A percentile compares a stretch with the other conserved stretches of the same genome.
phyloP scores from a whole-genome alignment of 2,329 filamentous ascomycete genomes.

The Curvularia sp. region DNA sequence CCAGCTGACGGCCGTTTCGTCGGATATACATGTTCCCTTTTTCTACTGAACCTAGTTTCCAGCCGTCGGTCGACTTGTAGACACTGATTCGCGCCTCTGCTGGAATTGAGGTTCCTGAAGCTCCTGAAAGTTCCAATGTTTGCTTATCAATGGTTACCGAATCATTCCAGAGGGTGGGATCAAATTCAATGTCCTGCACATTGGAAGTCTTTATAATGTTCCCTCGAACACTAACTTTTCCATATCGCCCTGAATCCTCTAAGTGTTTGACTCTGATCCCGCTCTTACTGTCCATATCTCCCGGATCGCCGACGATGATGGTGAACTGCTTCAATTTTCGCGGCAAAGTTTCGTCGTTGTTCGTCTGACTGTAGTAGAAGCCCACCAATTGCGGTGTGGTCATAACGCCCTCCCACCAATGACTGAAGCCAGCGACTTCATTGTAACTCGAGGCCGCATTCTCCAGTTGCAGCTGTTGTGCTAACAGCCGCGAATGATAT shows the following conservation, averaged over 20 bases:
- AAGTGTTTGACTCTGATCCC: slow-evolving; percentile 61
- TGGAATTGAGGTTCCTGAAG: not conserved
- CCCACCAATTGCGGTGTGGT: slow-evolving; percentile 57
- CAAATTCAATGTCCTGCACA: slow-evolving; percentile 41
- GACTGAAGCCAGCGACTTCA: slow-evolving; percentile 52
- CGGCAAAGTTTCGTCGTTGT: slow-evolving; percentile 24
- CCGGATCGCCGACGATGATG: slow-evolving; percentile 60
- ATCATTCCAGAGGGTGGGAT: slow-evolving; percentile 25
- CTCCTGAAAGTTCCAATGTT: slow-evolving; percentile 19
- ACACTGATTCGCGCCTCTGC: not conserved
- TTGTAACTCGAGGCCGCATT: slow-evolving; percentile 49
- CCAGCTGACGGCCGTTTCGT: slow-evolving; percentile 59
- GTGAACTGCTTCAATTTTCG: slow-evolving; percentile 52
- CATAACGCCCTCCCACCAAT: slow-evolving; percentile 55
- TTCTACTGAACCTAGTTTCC: slow-evolving; percentile 1
- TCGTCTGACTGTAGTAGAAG: slow-evolving; percentile 57
- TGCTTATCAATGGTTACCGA: slow-evolving; percentile 35
- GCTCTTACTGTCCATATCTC: slow-evolving; percentile 60
- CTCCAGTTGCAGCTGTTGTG: slow-evolving; percentile 53
- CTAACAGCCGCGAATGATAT: slow-evolving; percentile 64
- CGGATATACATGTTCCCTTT: slow-evolving; percentile 12
- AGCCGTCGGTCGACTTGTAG: slow-evolving; percentile 16
- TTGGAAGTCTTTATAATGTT: slow-evolving; percentile 45
- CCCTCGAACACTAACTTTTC: slow-evolving; percentile 55
- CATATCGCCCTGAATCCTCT: slow-evolving; percentile 59